These are phyloP conservation scores for Aspergillus avenaceus DNA, from an alignment of 495 filamentous ascomycete genomes.

Conservation along the genomic window DNA sequence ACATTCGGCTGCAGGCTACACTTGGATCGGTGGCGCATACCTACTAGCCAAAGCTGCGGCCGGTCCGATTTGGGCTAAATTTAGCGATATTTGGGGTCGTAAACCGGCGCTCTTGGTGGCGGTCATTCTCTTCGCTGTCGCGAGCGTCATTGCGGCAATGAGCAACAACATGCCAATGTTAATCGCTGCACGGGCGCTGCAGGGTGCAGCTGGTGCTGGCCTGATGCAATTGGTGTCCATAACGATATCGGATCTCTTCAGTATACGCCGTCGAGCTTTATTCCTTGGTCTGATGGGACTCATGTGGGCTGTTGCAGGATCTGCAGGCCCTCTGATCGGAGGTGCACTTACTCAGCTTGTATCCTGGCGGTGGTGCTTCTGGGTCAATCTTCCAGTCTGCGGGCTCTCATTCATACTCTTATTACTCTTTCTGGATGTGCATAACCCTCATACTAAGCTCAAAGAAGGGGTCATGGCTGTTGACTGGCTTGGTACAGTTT, in stretches of 20 bases:
- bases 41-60: conserved; percentile 23
- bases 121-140: conserved; percentile 61
- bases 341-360: conserved; percentile 56
- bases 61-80: conserved; percentile 53
- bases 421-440: conserved; percentile 61
- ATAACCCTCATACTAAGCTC: conserved; percentile 66
- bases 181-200: conserved; percentile 63
- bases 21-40: conserved; percentile 52
- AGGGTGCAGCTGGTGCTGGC: conserved; percentile 69
- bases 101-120: conserved; percentile 66
- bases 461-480: conserved; percentile 63
- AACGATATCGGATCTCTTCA: conserved; percentile 66
- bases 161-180: conserved; percentile 61
- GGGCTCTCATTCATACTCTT: conserved; percentile 58
- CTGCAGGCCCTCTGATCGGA: conserved; percentile 61
- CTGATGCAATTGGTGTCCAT: conserved; percentile 70
- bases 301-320: conserved; percentile 61
- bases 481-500: conserved; percentile 63
- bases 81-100: conserved; percentile 73
- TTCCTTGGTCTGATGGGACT: conserved; percentile 50
- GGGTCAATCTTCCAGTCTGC: conserved; percentile 62
- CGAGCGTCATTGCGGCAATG: conserved; percentile 57
- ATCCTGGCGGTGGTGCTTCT: conserved; percentile 51
- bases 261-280: conserved; percentile 46
- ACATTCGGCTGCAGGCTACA: conserved; percentile 43